Base-by-base conservation (phyloP, 805 yeast species). In the Wickerhamomyces silvicola region DNA sequence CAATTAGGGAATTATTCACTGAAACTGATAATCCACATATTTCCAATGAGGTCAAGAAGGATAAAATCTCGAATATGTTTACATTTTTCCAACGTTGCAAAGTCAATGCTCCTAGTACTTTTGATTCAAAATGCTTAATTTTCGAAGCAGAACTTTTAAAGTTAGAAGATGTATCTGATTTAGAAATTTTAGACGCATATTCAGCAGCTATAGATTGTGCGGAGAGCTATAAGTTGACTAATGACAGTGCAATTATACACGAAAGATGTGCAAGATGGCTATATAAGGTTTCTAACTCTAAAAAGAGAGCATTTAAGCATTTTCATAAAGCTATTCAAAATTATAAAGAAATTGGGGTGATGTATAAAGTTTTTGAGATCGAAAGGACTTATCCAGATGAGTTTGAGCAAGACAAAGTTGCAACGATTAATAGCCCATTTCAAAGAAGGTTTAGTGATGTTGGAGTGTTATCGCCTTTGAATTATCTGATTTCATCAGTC, bases 141-240 rank as follows among this genome's bases (percentile, higher is more conserved):
- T 39, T 68, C 12, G 46, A 54, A 22, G 72, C 72, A 2, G 51
- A 62, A 31, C 11, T 43, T 8, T n/a, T 49, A 31, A 43, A 33
- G 17, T 36, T 50, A 7, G 43, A 47, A 3, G 42, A 44, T 5
- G 37, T 36, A 3, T 44, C 63, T 5, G 58, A 59, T 13, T 42
- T 72, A 14, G 62, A 56, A 15, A 52, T 62, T 4, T 43, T 72
- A 7, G 76, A 71, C 36, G 38, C 51, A 12, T 72, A 63, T 42
- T 72, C 68, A 32, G 62, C 55, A 16, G 67, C 75, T 0, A 55
- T 69, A n/a, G 64, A 59, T n/a, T 31, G 37, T 4, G 66, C 71
- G 2, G 45, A 49, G 6, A 38, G 39, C n/a, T 36, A 46, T 22
- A 53, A 55, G 9, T 43, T 54, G 13, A 48, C 57, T 42, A 50